Evolutionary conservation across 1,284 basidiomycete genomes (phyloP).

Genomic region (Sanguinoderma infundibulare): DNA sequence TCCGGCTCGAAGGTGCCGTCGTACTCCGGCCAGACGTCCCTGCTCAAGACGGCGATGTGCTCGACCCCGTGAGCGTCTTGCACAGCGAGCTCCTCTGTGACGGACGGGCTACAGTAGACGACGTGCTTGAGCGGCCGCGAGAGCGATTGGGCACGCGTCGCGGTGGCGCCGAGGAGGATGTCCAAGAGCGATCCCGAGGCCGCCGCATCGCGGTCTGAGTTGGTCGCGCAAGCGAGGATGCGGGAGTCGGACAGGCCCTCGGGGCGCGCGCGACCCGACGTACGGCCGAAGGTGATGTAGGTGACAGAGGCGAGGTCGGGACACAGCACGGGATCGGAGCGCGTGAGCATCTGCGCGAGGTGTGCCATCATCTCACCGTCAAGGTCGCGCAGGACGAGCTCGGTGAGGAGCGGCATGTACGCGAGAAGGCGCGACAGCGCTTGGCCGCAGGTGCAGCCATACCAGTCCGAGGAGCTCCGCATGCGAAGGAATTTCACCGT

Average conservation of each 20-base stretch:
- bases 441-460: not conserved
- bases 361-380: not conserved
- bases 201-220: not conserved
- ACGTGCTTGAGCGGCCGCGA: not conserved
- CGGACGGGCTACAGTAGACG: not conserved
- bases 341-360: not conserved
- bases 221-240: too few species aligned
- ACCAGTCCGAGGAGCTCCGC: not conserved
- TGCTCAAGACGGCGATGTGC: not conserved
- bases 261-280: too few species aligned
- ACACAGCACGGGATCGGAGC: not conserved
- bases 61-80: not conserved
- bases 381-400: constrained; percentile 6
- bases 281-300: not conserved
- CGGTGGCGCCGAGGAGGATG: not conserved
- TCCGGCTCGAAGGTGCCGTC: not conserved
- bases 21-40: constrained; percentile 2
- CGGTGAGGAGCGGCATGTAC: not conserved
- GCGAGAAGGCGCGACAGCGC: not conserved
- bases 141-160: not conserved
- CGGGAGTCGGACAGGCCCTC: too few species aligned
- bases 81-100: not conserved
- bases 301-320: not conserved
- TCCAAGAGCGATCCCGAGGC: not conserved
- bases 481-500: not conserved